Percentiles rank a stretch among this genome's conserved stretches.
Conservation (phyloP, 1,284 basidiomycete species). For the Cryptococcus sp. region DNA sequence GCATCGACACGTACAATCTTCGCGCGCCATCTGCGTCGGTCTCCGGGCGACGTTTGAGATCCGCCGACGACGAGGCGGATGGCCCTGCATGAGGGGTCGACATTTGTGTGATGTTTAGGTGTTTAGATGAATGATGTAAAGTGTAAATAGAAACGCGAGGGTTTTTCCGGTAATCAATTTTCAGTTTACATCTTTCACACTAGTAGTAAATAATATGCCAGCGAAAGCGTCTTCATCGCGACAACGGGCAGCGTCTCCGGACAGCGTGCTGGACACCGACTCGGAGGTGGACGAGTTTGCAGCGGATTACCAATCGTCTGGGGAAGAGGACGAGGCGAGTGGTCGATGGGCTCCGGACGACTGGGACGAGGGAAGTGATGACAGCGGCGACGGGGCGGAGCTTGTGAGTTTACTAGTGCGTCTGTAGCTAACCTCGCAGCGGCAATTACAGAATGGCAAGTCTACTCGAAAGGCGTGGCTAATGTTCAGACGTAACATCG, state of each 20-base stretch:
- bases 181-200: no score
- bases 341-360: constrained; percentile 49
- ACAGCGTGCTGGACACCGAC: constrained; percentile 42
- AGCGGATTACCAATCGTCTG: constrained; percentile 38
- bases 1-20: constrained; percentile 16
- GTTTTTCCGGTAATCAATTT: no score
- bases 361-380: constrained; percentile 35
- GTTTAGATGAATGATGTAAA: neutral
- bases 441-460: constrained; percentile 26
- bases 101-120: constrained; percentile 10
- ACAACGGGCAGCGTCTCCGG: constrained; percentile 14
- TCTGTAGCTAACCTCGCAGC: constrained; percentile 8
- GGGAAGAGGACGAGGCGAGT: constrained; percentile 55
- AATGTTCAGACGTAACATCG: constrained; percentile 21
- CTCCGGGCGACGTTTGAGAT: constrained; percentile 20
- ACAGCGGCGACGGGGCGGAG: constrained; percentile 30
- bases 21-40: constrained; percentile 18
- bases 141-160: no score
- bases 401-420: constrained; percentile 42
- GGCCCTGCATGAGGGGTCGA: constrained; percentile 22
- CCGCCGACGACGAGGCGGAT: constrained; percentile 13
- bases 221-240: constrained; percentile 1
- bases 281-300: constrained; percentile 52
- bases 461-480: neutral
- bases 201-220: no score